Conservation (phyloP, 306 rosid genomes). For the Dalbergia cochinchinensis region DNA sequence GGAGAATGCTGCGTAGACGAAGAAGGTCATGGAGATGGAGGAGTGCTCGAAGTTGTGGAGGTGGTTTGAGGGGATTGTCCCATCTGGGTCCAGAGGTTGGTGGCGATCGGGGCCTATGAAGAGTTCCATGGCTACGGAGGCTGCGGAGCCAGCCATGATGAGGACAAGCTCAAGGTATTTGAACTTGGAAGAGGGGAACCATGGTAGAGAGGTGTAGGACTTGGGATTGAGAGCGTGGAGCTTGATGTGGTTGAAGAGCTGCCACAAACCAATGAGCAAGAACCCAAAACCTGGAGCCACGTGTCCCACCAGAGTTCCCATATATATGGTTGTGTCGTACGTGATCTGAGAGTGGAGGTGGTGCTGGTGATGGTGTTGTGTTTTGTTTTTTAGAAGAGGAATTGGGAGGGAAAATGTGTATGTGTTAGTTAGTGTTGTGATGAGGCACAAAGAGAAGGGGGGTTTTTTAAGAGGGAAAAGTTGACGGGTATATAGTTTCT, state of each 20-base stretch:
- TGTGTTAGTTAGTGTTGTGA: background rate
- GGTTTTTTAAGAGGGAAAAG: constrained; percentile 13
- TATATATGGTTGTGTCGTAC: background rate
- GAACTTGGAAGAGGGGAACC: constrained; percentile 67
- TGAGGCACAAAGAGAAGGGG: constrained; percentile 2
- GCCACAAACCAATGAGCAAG: constrained; percentile 79
- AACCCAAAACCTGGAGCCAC: constrained; percentile 81
- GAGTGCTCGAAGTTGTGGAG: constrained; percentile 86
- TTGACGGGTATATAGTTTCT: background rate
- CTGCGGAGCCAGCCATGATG: constrained; percentile 58
- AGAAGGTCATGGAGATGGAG: constrained; percentile 64
- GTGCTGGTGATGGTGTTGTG: no score
- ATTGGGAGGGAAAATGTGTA: constrained; percentile 25
- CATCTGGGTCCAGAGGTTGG: constrained; percentile 72
- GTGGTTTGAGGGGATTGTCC: constrained; percentile 81
- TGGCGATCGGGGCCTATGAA: constrained; percentile 66
- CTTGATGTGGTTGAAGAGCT: constrained; percentile 76
- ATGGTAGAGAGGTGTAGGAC: constrained; percentile 53
- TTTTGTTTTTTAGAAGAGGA: background rate
- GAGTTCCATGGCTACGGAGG: constrained; percentile 81
- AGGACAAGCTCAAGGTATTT: constrained; percentile 65
- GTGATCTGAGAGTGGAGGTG: no score
- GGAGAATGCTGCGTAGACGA: constrained; percentile 58
- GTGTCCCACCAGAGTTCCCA: constrained; percentile 83
- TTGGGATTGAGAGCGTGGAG: constrained; percentile 58